Evolutionary conservation across 1,284 basidiomycete species (phyloP).

Genomic region (Cutaneotrichosporon sp.): DNA sequence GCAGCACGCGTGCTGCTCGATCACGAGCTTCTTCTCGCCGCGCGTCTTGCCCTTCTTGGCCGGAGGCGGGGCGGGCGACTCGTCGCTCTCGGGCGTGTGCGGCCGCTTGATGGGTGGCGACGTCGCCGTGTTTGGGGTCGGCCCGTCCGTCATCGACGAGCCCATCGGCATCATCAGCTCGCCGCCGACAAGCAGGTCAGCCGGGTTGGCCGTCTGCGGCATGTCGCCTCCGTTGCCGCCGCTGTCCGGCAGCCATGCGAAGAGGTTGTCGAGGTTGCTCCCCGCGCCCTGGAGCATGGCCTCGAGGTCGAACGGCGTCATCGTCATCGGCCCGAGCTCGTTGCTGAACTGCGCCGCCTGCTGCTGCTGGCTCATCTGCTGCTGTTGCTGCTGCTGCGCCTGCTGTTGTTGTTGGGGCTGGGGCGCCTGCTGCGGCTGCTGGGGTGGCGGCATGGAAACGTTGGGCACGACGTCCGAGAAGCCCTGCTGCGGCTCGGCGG

Average conservation of each 20-base stretch:
- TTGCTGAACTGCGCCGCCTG: conserved; percentile 2
- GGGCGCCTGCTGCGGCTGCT: neutral
- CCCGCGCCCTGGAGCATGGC: conserved; percentile 36
- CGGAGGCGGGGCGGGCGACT: conserved; percentile 22
- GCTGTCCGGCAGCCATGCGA: conserved; percentile 48
- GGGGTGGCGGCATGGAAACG: conserved; percentile 4
- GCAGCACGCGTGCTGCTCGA: conserved; percentile 38
- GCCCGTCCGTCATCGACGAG: neutral
- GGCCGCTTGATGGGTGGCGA: conserved; percentile 27
- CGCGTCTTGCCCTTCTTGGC: conserved; percentile 35
- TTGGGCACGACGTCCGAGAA: conserved; percentile 5
- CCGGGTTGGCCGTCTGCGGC: conserved; percentile 14
- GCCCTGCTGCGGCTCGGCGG: conserved; percentile 6
- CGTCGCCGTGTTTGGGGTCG: conserved; percentile 10
- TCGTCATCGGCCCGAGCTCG: conserved; percentile 13
- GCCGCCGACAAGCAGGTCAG: conserved; percentile 17
- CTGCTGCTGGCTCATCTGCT: conserved; percentile 1
- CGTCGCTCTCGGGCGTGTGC: conserved; percentile 26
- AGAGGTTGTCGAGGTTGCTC: conserved; percentile 31
- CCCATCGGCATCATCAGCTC: conserved; percentile 17
- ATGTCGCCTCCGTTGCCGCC: conserved; percentile 9
- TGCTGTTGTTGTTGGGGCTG: neutral
- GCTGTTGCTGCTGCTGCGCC: neutral
- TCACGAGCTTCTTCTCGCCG: conserved; percentile 45
- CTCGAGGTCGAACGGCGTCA: conserved; percentile 48